Conservation (phyloP, 2,329 filamentous ascomycete genomes). For the Aciculosporium take region DNA sequence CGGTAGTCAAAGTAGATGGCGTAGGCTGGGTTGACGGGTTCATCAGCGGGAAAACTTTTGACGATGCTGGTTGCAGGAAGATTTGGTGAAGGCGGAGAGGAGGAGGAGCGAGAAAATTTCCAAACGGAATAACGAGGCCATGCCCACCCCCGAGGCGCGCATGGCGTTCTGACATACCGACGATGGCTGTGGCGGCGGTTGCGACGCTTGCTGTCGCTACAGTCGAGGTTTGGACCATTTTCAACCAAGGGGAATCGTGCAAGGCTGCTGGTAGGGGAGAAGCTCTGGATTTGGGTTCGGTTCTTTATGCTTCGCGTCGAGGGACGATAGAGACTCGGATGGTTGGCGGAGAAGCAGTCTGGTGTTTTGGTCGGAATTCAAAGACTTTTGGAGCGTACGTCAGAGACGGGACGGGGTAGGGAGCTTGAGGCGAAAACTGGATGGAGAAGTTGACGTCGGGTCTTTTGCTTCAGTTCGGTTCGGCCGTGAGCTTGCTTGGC, state of each 20-base stretch:
- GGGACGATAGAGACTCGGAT: neutral
- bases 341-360: no score
- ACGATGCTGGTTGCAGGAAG: neutral
- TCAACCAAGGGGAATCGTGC: constrained; percentile 1
- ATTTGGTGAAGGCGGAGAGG: neutral
- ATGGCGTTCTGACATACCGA: constrained; percentile 32
- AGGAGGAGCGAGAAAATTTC: no score
- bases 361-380: neutral
- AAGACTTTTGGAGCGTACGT: no score
- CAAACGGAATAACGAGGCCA: no score
- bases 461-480: no score
- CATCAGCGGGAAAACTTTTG: neutral
- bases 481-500: no score
- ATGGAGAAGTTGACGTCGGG: no score
- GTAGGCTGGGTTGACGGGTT: constrained; percentile 34
- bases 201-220: constrained; percentile 48
- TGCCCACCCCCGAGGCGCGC: no score
- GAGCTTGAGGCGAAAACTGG: no score
- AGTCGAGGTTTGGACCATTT: constrained; percentile 36
- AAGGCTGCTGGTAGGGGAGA: constrained; percentile 4
- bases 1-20: constrained; percentile 56
- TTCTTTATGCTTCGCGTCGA: neutral
- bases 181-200: constrained; percentile 42
- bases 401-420: no score
- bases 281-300: neutral